phyloP scores from a whole-genome alignment of 2,329 filamentous ascomycete genomes.

The Curvularia lunata region DNA sequence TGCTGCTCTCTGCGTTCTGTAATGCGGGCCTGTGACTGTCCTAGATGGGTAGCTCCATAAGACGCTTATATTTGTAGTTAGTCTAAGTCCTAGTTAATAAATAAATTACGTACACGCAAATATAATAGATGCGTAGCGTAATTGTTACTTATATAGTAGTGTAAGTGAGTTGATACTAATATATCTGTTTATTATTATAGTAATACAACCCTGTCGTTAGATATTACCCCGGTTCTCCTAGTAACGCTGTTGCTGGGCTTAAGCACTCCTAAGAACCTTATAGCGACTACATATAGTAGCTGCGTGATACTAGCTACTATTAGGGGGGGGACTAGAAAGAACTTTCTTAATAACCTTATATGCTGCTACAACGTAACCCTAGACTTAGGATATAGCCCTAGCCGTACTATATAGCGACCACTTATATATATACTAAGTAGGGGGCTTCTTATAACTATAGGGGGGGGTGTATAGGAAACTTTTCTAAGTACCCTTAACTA shows the following conservation, averaged over 20 bases:
- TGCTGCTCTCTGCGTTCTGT: conserved; percentile 4
- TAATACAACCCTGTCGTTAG: neutral
- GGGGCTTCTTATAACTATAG: too few species aligned
- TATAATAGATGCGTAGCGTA: neutral
- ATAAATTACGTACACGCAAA: neutral
- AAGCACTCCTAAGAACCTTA: neutral
- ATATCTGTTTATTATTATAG: neutral
- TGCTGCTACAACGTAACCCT: too few species aligned
- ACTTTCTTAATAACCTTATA: too few species aligned
- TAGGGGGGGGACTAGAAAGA: too few species aligned
- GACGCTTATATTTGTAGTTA: neutral
- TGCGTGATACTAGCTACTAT: too few species aligned
- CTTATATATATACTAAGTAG: too few species aligned
- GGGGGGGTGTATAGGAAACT: too few species aligned
- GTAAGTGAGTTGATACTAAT: neutral
- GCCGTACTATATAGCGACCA: too few species aligned
- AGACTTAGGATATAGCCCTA: too few species aligned
- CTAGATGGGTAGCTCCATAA: conserved; percentile 7
- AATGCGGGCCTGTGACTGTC: neutral
- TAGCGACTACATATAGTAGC: too few species aligned
- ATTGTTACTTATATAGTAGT: neutral
- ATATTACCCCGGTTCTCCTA: neutral
- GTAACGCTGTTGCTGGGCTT: neutral
- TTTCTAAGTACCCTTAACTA: too few species aligned
- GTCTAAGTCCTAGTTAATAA: neutral